Percentiles rank a stretch among this genome's conserved stretches.
Evolutionary conservation across 2,329 filamentous ascomycete genomes (phyloP).

Genomic region (Exophiala mesophila): DNA sequence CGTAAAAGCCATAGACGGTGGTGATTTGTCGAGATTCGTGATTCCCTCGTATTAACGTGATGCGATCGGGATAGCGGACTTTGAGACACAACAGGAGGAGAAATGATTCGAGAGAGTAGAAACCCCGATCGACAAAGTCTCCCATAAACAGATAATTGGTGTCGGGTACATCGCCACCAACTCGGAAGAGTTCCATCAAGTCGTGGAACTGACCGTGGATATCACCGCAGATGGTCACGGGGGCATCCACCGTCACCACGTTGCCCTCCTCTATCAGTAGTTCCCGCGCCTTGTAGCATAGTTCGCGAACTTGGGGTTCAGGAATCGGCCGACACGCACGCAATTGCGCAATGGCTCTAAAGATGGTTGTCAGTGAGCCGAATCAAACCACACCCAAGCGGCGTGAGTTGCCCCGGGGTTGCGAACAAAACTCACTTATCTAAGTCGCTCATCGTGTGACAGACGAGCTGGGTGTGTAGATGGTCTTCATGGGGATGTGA

Average conservation of each 20-base stretch:
- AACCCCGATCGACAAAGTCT: conserved; percentile 95
- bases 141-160: conserved; percentile 98
- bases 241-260: conserved; percentile 89
- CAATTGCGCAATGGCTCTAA: conserved; percentile 87
- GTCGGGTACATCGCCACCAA: conserved; percentile 88
- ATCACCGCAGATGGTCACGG: conserved; percentile 95
- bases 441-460: conserved; percentile 74
- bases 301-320: conserved; percentile 88
- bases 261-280: conserved; percentile 96
- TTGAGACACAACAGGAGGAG: conserved; percentile 92
- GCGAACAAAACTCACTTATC: conserved; percentile 63
- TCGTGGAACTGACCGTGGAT: conserved; percentile 97
- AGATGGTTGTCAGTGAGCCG: conserved; percentile 2
- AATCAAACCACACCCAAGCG: too few relatives aligned
- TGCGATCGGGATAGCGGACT: conserved; percentile 93
- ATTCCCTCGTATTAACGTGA: conserved; percentile 91
- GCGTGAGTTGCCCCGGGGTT: neutral
- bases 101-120: conserved; percentile 96
- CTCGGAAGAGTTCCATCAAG: conserved; percentile 91
- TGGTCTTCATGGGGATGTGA: neutral
- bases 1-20: conserved; percentile 96
- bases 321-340: conserved; percentile 95
- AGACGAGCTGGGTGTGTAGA: conserved; percentile 4
- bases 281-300: conserved; percentile 96
- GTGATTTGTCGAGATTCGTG: conserved; percentile 78